Evolutionary conservation across 1,284 basidiomycete genomes (phyloP).

Genomic region (Ceratobasidium theobromae): DNA sequence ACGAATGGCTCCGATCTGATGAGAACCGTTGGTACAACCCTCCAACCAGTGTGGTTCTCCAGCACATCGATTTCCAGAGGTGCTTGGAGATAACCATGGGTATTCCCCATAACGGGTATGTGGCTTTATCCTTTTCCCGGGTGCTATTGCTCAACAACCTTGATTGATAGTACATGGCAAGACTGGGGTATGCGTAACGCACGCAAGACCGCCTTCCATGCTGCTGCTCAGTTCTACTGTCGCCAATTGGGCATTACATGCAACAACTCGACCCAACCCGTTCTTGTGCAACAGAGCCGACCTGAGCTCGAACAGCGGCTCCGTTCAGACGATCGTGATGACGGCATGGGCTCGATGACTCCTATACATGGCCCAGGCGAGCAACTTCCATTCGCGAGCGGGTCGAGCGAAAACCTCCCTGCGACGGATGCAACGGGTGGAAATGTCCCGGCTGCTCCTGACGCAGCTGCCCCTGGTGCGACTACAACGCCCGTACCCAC

Average conservation of each 20-base stretch:
- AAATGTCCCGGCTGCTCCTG: neutral
- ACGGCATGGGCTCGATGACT: neutral
- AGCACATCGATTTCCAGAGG: slow-evolving; percentile 62
- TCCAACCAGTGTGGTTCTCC: slow-evolving; percentile 59
- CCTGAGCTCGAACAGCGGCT: slow-evolving; percentile 16
- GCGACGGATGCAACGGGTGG: neutral
- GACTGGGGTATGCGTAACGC: slow-evolving; percentile 64
- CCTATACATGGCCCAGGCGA: too few species aligned
- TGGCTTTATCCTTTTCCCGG: slow-evolving; percentile 10
- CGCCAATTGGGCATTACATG: slow-evolving; percentile 64
- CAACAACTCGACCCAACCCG: slow-evolving; percentile 52
- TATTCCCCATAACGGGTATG: slow-evolving; percentile 68
- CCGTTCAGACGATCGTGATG: neutral
- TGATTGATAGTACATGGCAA: slow-evolving; percentile 54
- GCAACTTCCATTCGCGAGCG: too few species aligned
- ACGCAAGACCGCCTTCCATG: slow-evolving; percentile 72
- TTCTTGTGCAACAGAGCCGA: slow-evolving; percentile 48
- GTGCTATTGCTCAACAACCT: neutral
- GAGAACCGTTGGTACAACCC: slow-evolving; percentile 75
- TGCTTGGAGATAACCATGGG: slow-evolving; percentile 66
- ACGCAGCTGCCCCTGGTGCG: neutral
- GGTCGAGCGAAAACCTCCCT: neutral
- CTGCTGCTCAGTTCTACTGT: slow-evolving; percentile 69
- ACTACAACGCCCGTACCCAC: neutral
- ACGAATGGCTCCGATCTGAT: slow-evolving; percentile 71